Percentiles rank a stretch among this genome's conserved stretches.
Evolutionary conservation across 495 filamentous ascomycete species (phyloP).

Genomic region (Aspergillus conjunctus): DNA sequence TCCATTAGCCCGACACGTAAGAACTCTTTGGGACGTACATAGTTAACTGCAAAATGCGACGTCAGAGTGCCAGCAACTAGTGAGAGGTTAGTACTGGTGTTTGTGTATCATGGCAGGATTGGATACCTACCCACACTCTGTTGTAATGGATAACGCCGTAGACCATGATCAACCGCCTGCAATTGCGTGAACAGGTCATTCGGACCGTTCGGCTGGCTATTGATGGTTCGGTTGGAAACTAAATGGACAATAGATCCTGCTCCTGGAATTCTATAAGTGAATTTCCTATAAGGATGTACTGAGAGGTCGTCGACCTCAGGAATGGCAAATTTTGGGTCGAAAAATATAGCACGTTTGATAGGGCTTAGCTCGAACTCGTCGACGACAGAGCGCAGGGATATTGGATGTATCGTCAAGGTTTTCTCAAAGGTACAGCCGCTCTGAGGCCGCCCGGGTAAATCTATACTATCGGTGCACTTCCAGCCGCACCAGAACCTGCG

Average conservation of each 20-base stretch:
- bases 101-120: slow-evolving; percentile 1
- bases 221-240: slow-evolving; percentile 53
- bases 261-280: slow-evolving; percentile 39
- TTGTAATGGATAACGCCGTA: slow-evolving; percentile 56
- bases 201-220: slow-evolving; percentile 54
- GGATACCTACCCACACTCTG: slow-evolving; percentile 43
- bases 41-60: slow-evolving; percentile 71
- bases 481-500: slow-evolving; percentile 65
- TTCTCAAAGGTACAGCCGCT: slow-evolving; percentile 50
- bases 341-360: slow-evolving; percentile 29
- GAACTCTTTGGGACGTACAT: slow-evolving; percentile 50
- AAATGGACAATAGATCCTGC: slow-evolving; percentile 67
- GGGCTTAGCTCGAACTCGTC: slow-evolving; percentile 34
- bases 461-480: slow-evolving; percentile 51
- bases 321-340: slow-evolving; percentile 18
- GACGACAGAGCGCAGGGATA: slow-evolving; percentile 40
- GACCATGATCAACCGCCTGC: slow-evolving; percentile 58
- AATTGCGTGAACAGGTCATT: slow-evolving; percentile 65
- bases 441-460: slow-evolving; percentile 28
- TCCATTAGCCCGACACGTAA: slow-evolving; percentile 13
- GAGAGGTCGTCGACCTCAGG: slow-evolving; percentile 26
- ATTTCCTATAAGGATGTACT: slow-evolving; percentile 28
- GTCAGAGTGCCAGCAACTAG: slow-evolving; percentile 55
- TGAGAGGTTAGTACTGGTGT: slow-evolving; percentile 1
- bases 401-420: slow-evolving; percentile 34